Conservation (phyloP, 1,284 basidiomycete species). For the Heterobasidion occidentale region DNA sequence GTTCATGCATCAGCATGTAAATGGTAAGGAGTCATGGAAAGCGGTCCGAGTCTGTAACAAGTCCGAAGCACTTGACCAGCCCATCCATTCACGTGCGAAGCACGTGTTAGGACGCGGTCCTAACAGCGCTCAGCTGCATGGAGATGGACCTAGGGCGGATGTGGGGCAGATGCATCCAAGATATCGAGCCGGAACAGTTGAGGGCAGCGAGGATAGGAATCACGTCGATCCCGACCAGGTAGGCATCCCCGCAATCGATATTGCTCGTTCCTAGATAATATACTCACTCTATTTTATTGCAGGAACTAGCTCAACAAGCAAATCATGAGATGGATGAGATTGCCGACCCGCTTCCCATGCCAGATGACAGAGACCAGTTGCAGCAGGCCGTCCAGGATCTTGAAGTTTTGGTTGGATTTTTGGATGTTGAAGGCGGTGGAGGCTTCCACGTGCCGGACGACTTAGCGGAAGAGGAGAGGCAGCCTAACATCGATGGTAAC, state of each 20-base stretch:
- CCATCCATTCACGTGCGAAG: no score
- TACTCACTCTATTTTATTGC: no score
- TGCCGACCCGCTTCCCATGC: neutral
- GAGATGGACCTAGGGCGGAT: neutral
- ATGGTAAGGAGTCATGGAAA: no score
- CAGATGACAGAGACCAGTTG: neutral
- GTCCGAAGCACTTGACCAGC: no score
- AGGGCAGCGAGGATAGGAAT: neutral
- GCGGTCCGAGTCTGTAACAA: no score
- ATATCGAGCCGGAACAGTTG: neutral
- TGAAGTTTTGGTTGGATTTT: neutral
- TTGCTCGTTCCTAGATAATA: no score
- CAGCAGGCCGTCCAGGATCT: neutral
- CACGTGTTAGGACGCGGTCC: no score
- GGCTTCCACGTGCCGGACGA: no score
- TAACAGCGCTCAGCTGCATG: no score
- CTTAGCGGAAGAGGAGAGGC: no score
- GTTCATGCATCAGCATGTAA: no score
- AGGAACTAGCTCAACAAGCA: neutral
- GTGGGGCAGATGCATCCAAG: neutral
- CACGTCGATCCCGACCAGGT: neutral
- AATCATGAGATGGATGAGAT: neutral
- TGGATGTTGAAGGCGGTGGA: neutral
- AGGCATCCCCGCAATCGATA: no score
- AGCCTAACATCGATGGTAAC: neutral